These are phyloP conservation scores for Sporormia fimetaria DNA, from an alignment of 495 filamentous ascomycete species.

Conservation along the genomic window DNA sequence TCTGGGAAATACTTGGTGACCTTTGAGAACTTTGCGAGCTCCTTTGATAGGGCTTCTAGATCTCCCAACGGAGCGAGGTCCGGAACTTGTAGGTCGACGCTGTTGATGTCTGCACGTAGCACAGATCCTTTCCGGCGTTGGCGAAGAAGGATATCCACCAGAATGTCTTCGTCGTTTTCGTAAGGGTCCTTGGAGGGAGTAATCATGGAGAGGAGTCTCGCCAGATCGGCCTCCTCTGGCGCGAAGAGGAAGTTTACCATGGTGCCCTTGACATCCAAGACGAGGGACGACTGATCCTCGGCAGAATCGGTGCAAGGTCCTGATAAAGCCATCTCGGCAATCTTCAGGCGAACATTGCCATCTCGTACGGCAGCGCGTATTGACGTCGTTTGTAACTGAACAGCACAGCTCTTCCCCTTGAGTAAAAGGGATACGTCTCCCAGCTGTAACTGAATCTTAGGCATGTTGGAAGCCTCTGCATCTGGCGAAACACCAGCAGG, in stretches of 20 bases:
- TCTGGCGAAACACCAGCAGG: slow-evolving; percentile 34
- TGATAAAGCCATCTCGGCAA: slow-evolving; percentile 61
- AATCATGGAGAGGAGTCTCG: slow-evolving; percentile 69
- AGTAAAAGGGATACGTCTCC: slow-evolving; percentile 65
- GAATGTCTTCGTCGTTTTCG: slow-evolving; percentile 84
- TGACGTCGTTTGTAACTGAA: slow-evolving; percentile 64
- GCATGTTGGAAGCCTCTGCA: slow-evolving; percentile 1
- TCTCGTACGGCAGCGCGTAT: slow-evolving; percentile 66
- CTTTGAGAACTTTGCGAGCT: slow-evolving; percentile 68
- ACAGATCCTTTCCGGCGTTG: slow-evolving; percentile 86
- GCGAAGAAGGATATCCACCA: slow-evolving; percentile 82
- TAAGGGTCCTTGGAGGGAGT: slow-evolving; percentile 89
- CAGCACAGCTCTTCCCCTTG: slow-evolving; percentile 59
- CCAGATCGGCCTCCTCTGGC: slow-evolving; percentile 71
- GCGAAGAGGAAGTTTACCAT: slow-evolving; percentile 61
- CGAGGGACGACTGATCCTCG: slow-evolving; percentile 40
- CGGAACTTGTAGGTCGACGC: slow-evolving; percentile 44
- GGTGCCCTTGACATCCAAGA: slow-evolving; percentile 48
- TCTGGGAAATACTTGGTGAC: slow-evolving; percentile 93
- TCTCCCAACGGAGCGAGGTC: slow-evolving; percentile 49
- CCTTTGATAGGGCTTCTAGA: slow-evolving; percentile 59
- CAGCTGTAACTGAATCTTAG: slow-evolving; percentile 63
- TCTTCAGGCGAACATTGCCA: slow-evolving; percentile 43
- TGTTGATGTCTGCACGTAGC: slow-evolving; percentile 55
- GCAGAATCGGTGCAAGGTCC: slow-evolving; percentile 50